Evolutionary conservation across 805 yeast genomes (phyloP).

Genomic region (Pichia membranifaciens): DNA sequence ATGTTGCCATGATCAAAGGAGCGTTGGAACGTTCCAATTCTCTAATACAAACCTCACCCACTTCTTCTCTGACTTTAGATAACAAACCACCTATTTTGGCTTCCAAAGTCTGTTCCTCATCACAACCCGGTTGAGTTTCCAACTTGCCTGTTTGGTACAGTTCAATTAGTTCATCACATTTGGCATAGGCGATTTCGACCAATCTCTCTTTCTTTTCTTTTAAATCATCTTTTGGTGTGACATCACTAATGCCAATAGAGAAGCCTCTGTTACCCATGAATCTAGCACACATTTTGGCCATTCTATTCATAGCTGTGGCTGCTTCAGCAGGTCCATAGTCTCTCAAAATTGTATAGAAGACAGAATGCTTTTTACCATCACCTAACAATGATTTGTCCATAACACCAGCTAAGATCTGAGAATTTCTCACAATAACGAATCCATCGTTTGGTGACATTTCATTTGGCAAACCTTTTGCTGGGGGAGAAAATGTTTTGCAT

Average conservation of each 20-base stretch:
- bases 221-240: constrained; percentile 82
- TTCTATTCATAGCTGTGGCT: constrained; percentile 92
- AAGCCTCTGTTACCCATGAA: constrained; percentile 93
- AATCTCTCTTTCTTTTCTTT: constrained; percentile 73
- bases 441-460: constrained; percentile 99
- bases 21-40: constrained; percentile 89
- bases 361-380: constrained; percentile 97
- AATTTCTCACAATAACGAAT: constrained; percentile 82
- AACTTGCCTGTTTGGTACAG: constrained; percentile 75
- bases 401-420: constrained; percentile 82
- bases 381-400: constrained; percentile 97
- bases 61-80: constrained; percentile 97
- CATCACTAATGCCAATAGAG: constrained; percentile 95
- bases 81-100: constrained; percentile 94
- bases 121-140: constrained; percentile 98
- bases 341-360: constrained; percentile 88
- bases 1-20: constrained; percentile 97
- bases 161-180: constrained; percentile 86
- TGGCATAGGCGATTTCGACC: constrained; percentile 85
- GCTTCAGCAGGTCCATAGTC: constrained; percentile 98
- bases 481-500: constrained; percentile 82
- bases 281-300: constrained; percentile 98
- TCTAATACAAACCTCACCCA: constrained; percentile 93
- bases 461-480: constrained; percentile 61
- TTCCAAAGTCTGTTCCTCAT: constrained; percentile 96